These are phyloP conservation scores for Candida rishiriensis DNA, from an alignment of 805 yeast genomes.

Conservation along the genomic window DNA sequence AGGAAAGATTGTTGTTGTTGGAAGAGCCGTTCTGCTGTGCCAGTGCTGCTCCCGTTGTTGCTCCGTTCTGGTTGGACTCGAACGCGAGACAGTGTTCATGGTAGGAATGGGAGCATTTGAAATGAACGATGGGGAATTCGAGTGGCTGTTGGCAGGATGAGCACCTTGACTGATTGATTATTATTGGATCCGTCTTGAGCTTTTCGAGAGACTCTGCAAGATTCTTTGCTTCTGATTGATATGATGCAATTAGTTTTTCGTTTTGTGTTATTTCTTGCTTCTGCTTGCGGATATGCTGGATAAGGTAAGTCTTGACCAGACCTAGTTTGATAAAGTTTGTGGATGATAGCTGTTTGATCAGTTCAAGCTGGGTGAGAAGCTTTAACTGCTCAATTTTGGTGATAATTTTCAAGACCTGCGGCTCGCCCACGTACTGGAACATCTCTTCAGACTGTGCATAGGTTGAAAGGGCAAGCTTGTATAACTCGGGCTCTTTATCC, in stretches of 20 bases:
- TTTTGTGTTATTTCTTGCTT: slow-evolving; percentile 67
- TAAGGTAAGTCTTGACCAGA: slow-evolving; percentile 61
- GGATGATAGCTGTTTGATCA: slow-evolving; percentile 62
- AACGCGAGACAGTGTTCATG: slow-evolving; percentile 64
- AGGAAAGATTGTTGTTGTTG: slow-evolving; percentile 22
- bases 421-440: slow-evolving; percentile 48
- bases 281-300: slow-evolving; percentile 55
- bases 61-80: slow-evolving; percentile 11
- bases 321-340: slow-evolving; percentile 60
- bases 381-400: slow-evolving; percentile 46
- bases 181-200: slow-evolving; percentile 40
- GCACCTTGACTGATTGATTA: slow-evolving; percentile 62
- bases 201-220: slow-evolving; percentile 51
- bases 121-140: slow-evolving; percentile 78
- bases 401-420: slow-evolving; percentile 45
- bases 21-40: slow-evolving; percentile 2
- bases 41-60: slow-evolving; percentile 5
- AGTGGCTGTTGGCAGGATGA: slow-evolving; percentile 58
- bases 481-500: slow-evolving; percentile 57
- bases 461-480: slow-evolving; percentile 57
- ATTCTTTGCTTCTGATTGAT: slow-evolving; percentile 59
- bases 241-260: slow-evolving; percentile 58
- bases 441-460: slow-evolving; percentile 53
- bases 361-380: slow-evolving; percentile 68
- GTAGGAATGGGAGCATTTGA: slow-evolving; percentile 80